Percentiles rank a stretch among this genome's conserved stretches.
Conservation (phyloP, 2,329 filamentous ascomycete species). For the Calonectria leucothoes region DNA sequence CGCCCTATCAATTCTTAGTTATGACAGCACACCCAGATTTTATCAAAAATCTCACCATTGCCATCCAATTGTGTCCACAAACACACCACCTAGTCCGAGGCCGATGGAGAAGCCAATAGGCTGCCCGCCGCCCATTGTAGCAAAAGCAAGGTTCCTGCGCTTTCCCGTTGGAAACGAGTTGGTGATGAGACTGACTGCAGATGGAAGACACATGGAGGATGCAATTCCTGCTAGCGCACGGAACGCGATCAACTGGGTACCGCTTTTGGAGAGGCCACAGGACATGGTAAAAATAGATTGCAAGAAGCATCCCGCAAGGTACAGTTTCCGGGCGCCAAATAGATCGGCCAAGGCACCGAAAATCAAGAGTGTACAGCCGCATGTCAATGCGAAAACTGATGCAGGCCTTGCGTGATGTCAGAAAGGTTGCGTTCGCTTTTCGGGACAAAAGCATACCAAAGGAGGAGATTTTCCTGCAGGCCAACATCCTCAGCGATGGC, state of each 20-base stretch:
- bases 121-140: constrained; percentile 53
- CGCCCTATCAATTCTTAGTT: not conserved
- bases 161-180: constrained; percentile 44
- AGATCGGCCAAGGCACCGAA: not conserved
- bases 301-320: constrained; percentile 3
- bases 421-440: not conserved
- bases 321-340: constrained; percentile 1
- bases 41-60: constrained; percentile 39
- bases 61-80: constrained; percentile 56
- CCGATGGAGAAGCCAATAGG: constrained; percentile 53
- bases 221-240: constrained; percentile 43
- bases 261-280: constrained; percentile 41
- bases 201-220: constrained; percentile 47
- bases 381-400: not conserved
- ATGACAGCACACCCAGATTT: too few species aligned
- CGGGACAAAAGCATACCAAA: not conserved
- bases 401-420: not conserved
- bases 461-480: not conserved
- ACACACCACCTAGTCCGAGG: constrained; percentile 48
- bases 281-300: constrained; percentile 41
- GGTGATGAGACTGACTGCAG: constrained; percentile 46
- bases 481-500: not conserved
- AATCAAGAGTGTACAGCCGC: not conserved
- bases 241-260: constrained; percentile 46
- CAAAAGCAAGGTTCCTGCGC: constrained; percentile 49